phyloP scores from a whole-genome alignment of 805 yeast genomes.

The Metschnikowia bowlesiae region DNA sequence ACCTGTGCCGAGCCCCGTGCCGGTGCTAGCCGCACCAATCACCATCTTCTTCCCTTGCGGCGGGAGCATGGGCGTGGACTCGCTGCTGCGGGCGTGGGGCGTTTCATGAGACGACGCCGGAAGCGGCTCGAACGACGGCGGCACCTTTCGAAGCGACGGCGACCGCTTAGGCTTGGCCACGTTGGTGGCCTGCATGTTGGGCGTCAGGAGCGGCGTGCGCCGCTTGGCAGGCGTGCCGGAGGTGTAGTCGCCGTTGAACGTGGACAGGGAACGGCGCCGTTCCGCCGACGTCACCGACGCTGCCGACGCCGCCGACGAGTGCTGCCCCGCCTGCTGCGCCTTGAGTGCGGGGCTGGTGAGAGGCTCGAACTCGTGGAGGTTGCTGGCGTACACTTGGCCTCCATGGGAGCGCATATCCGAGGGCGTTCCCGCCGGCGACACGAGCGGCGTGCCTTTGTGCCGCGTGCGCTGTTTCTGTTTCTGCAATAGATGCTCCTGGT shows the following conservation, averaged over 20 bases:
- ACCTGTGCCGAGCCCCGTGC: too few species aligned
- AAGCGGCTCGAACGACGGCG: constrained; percentile 13
- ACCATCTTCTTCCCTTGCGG: constrained; percentile 31
- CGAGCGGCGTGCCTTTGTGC: constrained; percentile 52
- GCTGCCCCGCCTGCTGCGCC: constrained; percentile 31
- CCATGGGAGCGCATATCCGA: constrained; percentile 34
- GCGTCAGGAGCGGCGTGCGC: constrained; percentile 44
- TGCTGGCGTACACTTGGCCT: constrained; percentile 14
- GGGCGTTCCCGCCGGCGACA: constrained; percentile 74
- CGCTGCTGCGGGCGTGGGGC: constrained; percentile 4
- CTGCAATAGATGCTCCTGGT: constrained; percentile 39
- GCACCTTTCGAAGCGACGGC: constrained; percentile 25
- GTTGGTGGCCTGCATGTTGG: constrained; percentile 27
- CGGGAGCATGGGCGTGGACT: constrained; percentile 33
- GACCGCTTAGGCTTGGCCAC: constrained; percentile 27
- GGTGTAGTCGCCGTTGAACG: constrained; percentile 26
- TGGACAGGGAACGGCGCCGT: constrained; percentile 32
- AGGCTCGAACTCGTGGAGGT: constrained; percentile 39
- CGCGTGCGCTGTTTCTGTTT: constrained; percentile 21
- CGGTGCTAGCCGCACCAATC: constrained; percentile 12
- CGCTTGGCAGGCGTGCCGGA: constrained; percentile 25
- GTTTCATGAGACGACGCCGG: constrained; percentile 25
- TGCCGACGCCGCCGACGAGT: background rate
- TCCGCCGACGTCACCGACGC: constrained; percentile 8
- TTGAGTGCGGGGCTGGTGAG: constrained; percentile 67